Conservation (phyloP, 257 asterid species). For the Mitragyna speciosa region DNA sequence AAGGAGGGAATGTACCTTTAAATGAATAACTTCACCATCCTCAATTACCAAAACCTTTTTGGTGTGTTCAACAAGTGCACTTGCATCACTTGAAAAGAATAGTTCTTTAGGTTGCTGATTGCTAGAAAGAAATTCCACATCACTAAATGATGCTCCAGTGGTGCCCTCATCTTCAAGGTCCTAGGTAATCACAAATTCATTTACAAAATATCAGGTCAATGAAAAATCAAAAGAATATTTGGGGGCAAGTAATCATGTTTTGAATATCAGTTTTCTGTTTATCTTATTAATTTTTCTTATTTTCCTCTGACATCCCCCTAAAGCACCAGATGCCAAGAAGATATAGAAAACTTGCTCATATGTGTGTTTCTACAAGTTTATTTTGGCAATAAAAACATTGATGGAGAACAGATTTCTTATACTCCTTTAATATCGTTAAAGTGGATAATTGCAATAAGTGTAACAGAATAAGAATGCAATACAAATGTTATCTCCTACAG, state of each 20-base stretch:
- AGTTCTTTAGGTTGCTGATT: slow-evolving; percentile 74
- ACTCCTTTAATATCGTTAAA: background rate
- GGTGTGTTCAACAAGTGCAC: slow-evolving; percentile 93
- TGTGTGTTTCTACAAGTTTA: too few species aligned
- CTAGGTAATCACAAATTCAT: slow-evolving; percentile 37
- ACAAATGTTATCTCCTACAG: too few species aligned
- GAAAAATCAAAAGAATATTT: background rate
- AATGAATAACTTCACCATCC: slow-evolving; percentile 88
- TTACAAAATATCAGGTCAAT: slow-evolving; percentile 11
- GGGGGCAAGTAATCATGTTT: background rate
- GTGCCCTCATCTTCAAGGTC: slow-evolving; percentile 54
- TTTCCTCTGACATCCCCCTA: background rate
- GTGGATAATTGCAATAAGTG: background rate
- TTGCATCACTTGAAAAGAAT: slow-evolving; percentile 85
- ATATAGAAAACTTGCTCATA: background rate
- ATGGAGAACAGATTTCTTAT: background rate
- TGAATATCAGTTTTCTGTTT: background rate
- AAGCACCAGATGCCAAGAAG: background rate
- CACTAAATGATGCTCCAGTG: slow-evolving; percentile 58
- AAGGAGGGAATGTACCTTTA: slow-evolving; percentile 48
- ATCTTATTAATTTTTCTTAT: background rate
- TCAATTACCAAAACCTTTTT: slow-evolving; percentile 82
- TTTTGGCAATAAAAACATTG: background rate
- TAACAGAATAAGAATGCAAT: background rate
- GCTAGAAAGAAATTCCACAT: slow-evolving; percentile 56